Evolutionary conservation across 164 flowering plant genomes (phyloP).

Genomic region (Stephania cephalantha): DNA sequence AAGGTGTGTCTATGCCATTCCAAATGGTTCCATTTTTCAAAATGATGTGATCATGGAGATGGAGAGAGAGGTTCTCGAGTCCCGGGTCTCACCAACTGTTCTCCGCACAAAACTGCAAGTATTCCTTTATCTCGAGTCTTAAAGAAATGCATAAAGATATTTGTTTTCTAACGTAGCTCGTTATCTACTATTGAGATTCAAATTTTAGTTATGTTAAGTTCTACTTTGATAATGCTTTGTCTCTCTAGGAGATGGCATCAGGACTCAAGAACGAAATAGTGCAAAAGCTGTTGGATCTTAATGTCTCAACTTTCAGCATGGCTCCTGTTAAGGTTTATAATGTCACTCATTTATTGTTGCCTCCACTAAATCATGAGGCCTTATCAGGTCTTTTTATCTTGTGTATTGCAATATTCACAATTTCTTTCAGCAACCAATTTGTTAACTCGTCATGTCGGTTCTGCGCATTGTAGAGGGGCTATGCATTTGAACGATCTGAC

Average conservation of each 20-base stretch:
- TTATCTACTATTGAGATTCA: not conserved
- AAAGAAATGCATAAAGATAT: not conserved
- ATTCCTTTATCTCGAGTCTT: conserved; percentile 11
- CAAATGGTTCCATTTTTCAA: conserved; percentile 45
- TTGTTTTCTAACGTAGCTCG: not conserved
- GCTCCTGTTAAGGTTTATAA: conserved; percentile 79
- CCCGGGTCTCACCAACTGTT: conserved; percentile 37
- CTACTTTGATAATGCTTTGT: conserved; percentile 1
- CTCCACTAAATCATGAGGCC: not conserved
- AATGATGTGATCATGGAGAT: conserved; percentile 46
- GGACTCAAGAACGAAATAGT: conserved; percentile 66
- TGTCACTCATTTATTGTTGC: not conserved
- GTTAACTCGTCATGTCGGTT: not conserved
- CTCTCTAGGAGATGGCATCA: conserved; percentile 68
- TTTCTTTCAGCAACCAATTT: not conserved
- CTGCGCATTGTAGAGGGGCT: conserved; percentile 54
- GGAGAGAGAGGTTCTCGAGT: conserved; percentile 53
- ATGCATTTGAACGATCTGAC: conserved; percentile 85
- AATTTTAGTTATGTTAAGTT: not conserved
- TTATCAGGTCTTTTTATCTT: not conserved
- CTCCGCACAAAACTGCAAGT: conserved; percentile 65
- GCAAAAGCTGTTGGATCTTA: conserved; percentile 48
- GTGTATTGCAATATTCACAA: not conserved
- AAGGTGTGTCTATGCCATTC: conserved; percentile 88
- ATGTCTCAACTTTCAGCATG: conserved; percentile 80